Evolutionary conservation across 441 rosid genomes (phyloP).

Genomic region (Adansonia rubrostipa): DNA sequence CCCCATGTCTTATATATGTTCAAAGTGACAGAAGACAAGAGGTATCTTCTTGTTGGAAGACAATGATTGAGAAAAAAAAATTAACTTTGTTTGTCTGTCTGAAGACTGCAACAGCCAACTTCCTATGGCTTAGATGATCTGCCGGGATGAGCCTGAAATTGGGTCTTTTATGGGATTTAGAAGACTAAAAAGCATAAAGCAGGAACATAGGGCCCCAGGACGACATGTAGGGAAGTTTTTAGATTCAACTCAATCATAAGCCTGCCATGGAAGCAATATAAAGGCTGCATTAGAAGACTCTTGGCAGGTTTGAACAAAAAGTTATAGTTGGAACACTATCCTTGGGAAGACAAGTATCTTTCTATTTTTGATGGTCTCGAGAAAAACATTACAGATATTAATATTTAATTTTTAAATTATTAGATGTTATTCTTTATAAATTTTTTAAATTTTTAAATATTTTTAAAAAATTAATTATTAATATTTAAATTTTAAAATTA

Average conservation of each 20-base stretch:
- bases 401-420: too few relatives aligned
- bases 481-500: too few relatives aligned
- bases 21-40: constrained; percentile 29
- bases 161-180: constrained; percentile 47
- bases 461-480: too few relatives aligned
- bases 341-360: constrained; percentile 80
- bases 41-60: not conserved
- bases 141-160: constrained; percentile 30
- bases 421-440: too few relatives aligned
- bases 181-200: constrained; percentile 40
- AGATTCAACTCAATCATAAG: constrained; percentile 64
- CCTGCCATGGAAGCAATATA: constrained; percentile 44
- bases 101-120: constrained; percentile 30
- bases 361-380: constrained; percentile 32
- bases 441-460: too few relatives aligned
- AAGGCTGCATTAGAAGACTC: constrained; percentile 66
- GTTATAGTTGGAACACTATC: constrained; percentile 59
- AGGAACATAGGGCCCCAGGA: constrained; percentile 40
- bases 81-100: constrained; percentile 31
- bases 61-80: not conserved
- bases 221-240: constrained; percentile 46
- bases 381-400: too few relatives aligned
- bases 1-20: constrained; percentile 42
- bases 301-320: constrained; percentile 90
- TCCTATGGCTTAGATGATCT: constrained; percentile 36